Evolutionary conservation across 345 rosid species (phyloP), one percentile per base, ranked within the genome.

Genomic region (Salix viminalis): DNA sequence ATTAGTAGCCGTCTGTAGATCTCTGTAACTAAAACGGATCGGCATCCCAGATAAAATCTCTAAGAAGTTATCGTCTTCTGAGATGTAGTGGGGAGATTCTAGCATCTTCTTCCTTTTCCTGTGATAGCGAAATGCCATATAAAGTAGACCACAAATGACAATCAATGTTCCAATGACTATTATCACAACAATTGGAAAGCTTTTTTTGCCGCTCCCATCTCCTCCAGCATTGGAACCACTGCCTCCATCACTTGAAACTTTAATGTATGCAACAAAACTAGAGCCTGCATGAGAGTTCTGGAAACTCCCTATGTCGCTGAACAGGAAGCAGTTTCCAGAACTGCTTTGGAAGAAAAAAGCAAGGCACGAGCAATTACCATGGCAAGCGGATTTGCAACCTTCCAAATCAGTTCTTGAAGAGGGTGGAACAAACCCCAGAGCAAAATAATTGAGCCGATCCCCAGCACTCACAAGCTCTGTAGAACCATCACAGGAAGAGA

Each of bases 31-130:
- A 71, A 85, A 96, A 21, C 98, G 89, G 2, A 86, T 78, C 1
- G 99, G 99, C 94, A 88, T 91, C 61, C 99, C 92, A 0, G 98
- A 82, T 68, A 96, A 83, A 76, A 16, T 73, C 82, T 83, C 93
- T 80, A 94, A 68, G 84, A 96, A 92, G 67, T 88, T 88, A 70
- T 92, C 98, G 50, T 96, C 97, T 75, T 94, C 99, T 23, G 94
- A 88, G 52, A 84, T 72, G 19, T 78, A 90, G 2, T 75, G 82
- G 54, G 77, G 84, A 77, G 82, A 83, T 71, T 86, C 90, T 37
- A 78, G 88, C 34, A 65, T 3, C 32, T 69, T 82, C 11, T 79
- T 86, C 84, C 77, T 86, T 44, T 66, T 86, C 87, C 37, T 84
- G 81, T 80, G 73, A 80, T 84, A 88, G 60, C 86, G 75, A 69